phyloP scores from a whole-genome alignment of 129 eudicot genomes.

The Chrysanthemum makinoi region DNA sequence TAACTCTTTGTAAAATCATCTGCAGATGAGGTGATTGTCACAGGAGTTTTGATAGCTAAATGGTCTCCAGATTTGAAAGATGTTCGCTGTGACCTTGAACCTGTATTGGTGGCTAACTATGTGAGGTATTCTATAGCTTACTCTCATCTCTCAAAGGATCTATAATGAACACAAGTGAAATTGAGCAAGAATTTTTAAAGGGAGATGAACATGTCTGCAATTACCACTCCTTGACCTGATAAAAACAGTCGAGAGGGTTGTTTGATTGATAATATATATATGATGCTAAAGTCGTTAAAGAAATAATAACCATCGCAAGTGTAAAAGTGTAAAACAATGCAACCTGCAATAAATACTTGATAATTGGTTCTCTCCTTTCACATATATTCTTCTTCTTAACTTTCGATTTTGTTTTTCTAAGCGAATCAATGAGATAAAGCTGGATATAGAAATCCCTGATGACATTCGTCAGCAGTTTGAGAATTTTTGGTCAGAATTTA shows the following conservation, averaged over 20 bases:
- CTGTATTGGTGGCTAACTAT: constrained; percentile 80
- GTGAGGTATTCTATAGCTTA: constrained; percentile 46
- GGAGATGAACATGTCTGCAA: constrained; percentile 1
- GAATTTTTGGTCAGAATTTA: constrained; percentile 67
- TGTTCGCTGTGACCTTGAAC: constrained; percentile 97
- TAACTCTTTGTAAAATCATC: constrained; percentile 19
- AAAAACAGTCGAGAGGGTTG: too few relatives aligned
- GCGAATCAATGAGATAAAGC: constrained; percentile 74
- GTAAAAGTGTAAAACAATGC: too few relatives aligned
- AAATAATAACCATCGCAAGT: too few relatives aligned
- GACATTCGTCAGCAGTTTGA: constrained; percentile 52
- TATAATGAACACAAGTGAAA: too few relatives aligned
- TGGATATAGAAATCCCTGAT: constrained; percentile 74
- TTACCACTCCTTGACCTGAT: neutral
- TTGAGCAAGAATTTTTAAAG: neutral
- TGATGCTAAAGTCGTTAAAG: too few relatives aligned
- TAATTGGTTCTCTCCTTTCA: too few relatives aligned
- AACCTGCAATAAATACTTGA: too few relatives aligned
- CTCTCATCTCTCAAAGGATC: too few relatives aligned
- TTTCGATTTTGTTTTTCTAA: constrained; percentile 26
- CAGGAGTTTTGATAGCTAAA: constrained; percentile 93
- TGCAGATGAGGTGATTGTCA: constrained; percentile 90
- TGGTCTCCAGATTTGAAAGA: constrained; percentile 89
- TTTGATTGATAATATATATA: too few relatives aligned
- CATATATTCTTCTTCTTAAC: too few relatives aligned